Evolutionary conservation across 2,329 filamentous ascomycete species (phyloP), one percentile per base, ranked within the genome.

Genomic region (Sporothrix dimorphospora): DNA sequence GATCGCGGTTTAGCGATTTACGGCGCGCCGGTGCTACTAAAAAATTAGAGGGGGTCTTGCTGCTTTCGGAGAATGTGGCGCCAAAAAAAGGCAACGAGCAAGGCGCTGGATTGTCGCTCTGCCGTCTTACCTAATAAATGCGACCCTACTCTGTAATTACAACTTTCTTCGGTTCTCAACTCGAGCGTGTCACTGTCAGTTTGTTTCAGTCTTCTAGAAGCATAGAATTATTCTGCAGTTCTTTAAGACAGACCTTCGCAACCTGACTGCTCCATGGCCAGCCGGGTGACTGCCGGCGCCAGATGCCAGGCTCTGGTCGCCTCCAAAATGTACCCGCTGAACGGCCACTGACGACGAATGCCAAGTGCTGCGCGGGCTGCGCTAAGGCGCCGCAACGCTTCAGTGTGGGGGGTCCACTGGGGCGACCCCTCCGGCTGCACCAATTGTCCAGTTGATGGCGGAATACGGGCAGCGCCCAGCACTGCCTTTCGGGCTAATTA

Each of bases 61-160:
- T 49, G 63, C 12, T 49, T 66, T 66, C 42, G 63, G 63, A 47
- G 42, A 30, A 7, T 4, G 24, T n/a, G 63, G 42, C 63, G 63
- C 63, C 49, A 66, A 66, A 55, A 4, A 63, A 45, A 30, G 16
- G 59, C 24, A 21, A n/a, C 59, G 45, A 59, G 34, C 16, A 19
- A 19, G 59, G 40, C n/a, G 59, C n/a, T 42, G 30, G 30, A 34
- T 21, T 30, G 40, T 14, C 61, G 40, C 24, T 6, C 14, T 61
- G 21, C 24, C 19, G 34, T 42, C 61, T 47, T 65, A 65, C 40
- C 40, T 47, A 65, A 65, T 65, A 65, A 42, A 47, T 65, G 42
- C 40, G 30, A 30, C 61, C 61, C 21, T 19, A 34, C 24, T 8
- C 7, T 14, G 30, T 30, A n/a, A n/a, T n/a, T n/a, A 45, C 42